Percentiles rank a stretch among this genome's conserved stretches.
Evolutionary conservation across 2,329 filamentous ascomycete species (phyloP).

Genomic region (Colletotrichum navitas): DNA sequence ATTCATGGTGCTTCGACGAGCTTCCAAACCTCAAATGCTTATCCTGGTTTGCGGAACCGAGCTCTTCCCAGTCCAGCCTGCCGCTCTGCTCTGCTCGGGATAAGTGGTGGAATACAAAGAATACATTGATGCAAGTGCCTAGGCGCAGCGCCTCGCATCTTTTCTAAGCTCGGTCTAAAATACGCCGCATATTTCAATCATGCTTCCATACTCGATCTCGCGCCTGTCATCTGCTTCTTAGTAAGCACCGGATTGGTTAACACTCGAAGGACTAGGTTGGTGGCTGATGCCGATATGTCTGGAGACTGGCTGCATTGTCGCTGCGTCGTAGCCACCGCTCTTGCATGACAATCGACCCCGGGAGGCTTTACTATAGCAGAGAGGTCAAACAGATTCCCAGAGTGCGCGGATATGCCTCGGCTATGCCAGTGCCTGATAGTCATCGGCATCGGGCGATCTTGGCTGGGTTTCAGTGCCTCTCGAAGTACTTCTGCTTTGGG

Average conservation of each 20-base stretch:
- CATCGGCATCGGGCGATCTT: conserved; percentile 16
- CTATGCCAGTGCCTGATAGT: not conserved
- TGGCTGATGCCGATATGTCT: conserved; percentile 18
- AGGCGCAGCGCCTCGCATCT: not conserved
- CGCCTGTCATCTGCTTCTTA: not conserved
- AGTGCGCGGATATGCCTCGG: conserved; percentile 25
- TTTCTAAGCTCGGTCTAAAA: not conserved
- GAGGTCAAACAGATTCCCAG: not conserved
- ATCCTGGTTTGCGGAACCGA: conserved; percentile 23
- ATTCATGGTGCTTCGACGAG: conserved; percentile 39
- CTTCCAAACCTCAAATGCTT: conserved; percentile 35
- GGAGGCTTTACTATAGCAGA: not conserved
- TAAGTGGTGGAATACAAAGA: conserved; percentile 6
- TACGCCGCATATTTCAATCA: not conserved
- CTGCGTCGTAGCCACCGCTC: not conserved
- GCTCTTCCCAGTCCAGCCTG: conserved; percentile 12
- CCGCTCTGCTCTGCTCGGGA: not conserved
- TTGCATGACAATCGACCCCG: not conserved
- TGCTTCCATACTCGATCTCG: not conserved
- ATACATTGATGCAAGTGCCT: not conserved
- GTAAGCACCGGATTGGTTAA: not conserved
- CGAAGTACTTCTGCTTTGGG: conserved; percentile 19
- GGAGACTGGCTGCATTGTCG: conserved; percentile 9
- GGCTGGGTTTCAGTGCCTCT: conserved; percentile 24
- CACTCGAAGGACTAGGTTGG: not conserved